Conservation (phyloP, 495 filamentous ascomycete species). For the Hyaloscypha hepaticicola region DNA sequence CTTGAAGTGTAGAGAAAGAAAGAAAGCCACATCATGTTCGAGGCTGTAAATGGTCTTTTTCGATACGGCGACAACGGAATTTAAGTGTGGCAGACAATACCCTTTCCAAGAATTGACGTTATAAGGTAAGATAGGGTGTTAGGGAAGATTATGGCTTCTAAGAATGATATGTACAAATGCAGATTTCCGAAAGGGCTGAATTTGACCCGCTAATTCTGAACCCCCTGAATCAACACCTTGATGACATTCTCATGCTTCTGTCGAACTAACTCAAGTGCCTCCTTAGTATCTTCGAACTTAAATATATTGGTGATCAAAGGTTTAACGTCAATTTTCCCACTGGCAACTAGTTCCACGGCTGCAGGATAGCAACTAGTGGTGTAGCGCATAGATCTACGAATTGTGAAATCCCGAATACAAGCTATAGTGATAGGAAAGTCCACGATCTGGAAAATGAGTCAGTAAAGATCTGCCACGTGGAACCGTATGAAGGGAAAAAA, state of each 20-base stretch:
- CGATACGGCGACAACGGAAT: too few species aligned
- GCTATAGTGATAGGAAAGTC: constrained; percentile 66
- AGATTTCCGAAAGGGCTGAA: too few species aligned
- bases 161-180: too few species aligned
- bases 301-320: constrained; percentile 67
- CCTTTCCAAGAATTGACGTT: too few species aligned
- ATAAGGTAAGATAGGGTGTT: too few species aligned
- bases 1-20: too few species aligned
- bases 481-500: too few species aligned
- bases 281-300: constrained; percentile 66
- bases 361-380: constrained; percentile 73
- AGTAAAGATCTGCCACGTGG: not conserved
- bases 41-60: too few species aligned
- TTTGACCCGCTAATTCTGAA: constrained; percentile 42
- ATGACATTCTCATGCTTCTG: constrained; percentile 76
- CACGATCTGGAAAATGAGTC: not conserved
- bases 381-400: constrained; percentile 80
- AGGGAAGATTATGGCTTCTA: too few species aligned
- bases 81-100: too few species aligned
- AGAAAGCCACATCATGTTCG: too few species aligned
- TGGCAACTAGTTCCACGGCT: constrained; percentile 67
- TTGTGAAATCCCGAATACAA: constrained; percentile 71
- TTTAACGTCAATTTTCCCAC: constrained; percentile 64
- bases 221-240: constrained; percentile 78
- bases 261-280: constrained; percentile 65